phyloP scores from a whole-genome alignment of 352 stramenopile species.

The Globisporangium takayamanum region DNA sequence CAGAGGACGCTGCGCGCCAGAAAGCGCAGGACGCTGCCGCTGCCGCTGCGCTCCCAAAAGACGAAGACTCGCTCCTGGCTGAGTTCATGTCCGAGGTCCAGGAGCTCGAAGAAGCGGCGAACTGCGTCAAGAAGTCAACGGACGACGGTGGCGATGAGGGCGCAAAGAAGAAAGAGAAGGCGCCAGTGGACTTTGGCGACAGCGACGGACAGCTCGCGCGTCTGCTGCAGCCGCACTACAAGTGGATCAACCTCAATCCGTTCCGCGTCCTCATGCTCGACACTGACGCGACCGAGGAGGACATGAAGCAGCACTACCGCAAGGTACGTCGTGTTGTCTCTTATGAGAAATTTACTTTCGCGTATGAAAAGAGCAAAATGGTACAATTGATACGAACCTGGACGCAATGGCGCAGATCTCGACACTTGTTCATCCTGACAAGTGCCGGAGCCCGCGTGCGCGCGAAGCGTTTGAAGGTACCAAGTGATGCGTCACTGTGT shows the following conservation, averaged over 20 bases:
- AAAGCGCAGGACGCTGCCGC: constrained; percentile 11
- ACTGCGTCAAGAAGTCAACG: constrained; percentile 67
- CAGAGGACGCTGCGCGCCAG: not conserved
- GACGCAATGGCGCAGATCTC: constrained; percentile 49
- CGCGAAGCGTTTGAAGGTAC: constrained; percentile 85
- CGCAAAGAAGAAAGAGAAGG: constrained; percentile 45
- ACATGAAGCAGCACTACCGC: constrained; percentile 89
- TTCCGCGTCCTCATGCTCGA: constrained; percentile 87
- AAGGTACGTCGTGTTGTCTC: constrained; percentile 35
- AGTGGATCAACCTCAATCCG: constrained; percentile 89
- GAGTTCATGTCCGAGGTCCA: constrained; percentile 86
- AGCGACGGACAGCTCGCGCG: constrained; percentile 54
- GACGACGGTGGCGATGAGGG: constrained; percentile 12
- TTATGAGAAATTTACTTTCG: too few species aligned
- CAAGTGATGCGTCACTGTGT: not conserved
- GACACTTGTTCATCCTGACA: constrained; percentile 85
- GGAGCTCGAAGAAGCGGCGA: constrained; percentile 66
- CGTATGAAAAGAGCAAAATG: too few species aligned
- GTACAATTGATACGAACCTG: too few species aligned
- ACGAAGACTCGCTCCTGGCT: constrained; percentile 60
- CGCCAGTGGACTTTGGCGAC: constrained; percentile 62
- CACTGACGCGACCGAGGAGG: constrained; percentile 76
- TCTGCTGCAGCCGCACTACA: constrained; percentile 63
- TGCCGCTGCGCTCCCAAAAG: constrained; percentile 13
- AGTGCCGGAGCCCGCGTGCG: constrained; percentile 58